These are phyloP conservation scores for Paramecium caudatum DNA, from an alignment of 73 alveolate species.

Conservation along the genomic window DNA sequence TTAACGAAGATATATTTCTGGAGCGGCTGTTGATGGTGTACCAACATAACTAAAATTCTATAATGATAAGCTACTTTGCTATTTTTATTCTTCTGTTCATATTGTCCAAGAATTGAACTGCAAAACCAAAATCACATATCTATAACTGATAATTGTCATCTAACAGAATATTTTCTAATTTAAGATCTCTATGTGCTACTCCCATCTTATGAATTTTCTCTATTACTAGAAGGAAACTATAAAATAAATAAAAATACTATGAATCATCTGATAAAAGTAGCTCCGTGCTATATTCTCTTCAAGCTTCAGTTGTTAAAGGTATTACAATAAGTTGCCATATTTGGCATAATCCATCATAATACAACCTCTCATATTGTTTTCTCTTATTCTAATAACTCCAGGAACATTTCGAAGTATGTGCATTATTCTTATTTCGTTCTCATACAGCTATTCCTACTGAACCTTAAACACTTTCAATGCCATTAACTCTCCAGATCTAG, in stretches of 20 bases:
- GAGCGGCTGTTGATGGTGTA: slow-evolving; percentile 65
- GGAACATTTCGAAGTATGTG: not conserved
- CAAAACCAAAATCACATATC: slow-evolving; percentile 77
- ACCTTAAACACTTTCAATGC: slow-evolving; percentile 57
- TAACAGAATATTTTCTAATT: slow-evolving; percentile 88
- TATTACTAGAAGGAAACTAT: slow-evolving; percentile 75
- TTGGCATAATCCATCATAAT: slow-evolving; percentile 70
- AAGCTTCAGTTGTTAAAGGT: not conserved
- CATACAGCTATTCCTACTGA: not conserved
- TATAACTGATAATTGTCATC: slow-evolving; percentile 59
- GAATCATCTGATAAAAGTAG: slow-evolving; percentile 7
- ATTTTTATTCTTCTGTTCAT: slow-evolving; percentile 46
- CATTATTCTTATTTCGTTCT: slow-evolving; percentile 48
- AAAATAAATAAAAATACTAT: slow-evolving; percentile 46
- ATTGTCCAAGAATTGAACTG: slow-evolving; percentile 63
- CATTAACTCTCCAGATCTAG: slow-evolving; percentile 42
- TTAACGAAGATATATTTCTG: slow-evolving; percentile 30
- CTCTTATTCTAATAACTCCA: slow-evolving; percentile 44
- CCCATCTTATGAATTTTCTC: slow-evolving; percentile 86
- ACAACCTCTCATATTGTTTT: not conserved
- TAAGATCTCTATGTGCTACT: slow-evolving; percentile 90
- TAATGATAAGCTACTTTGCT: not conserved
- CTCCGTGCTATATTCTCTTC: not conserved
- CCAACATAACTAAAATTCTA: slow-evolving; percentile 42
- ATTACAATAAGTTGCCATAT: slow-evolving; percentile 32